Base-by-base conservation (phyloP, 495 filamentous ascomycete genomes). In the Delitschia confertaspora region DNA sequence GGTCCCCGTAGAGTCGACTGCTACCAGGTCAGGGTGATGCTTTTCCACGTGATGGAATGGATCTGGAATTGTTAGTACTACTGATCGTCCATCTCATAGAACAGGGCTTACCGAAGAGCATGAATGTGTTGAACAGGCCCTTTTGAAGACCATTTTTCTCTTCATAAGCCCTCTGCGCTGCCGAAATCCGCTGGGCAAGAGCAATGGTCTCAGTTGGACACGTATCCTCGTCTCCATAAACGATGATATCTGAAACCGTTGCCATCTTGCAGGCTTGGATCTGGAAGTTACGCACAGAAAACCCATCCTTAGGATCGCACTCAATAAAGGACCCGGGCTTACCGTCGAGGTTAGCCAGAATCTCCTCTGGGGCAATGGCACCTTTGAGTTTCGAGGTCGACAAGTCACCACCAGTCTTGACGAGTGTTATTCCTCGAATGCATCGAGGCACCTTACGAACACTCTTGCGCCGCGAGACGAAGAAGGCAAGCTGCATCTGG, bases 231-330 rank as follows among this genome's bases (percentile, higher is more conserved):
- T 87, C 82, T 6, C 83, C 83, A 63, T 98, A 98, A 9, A 98
- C 73, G 11, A 98, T 72, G 50, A 98, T 84, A 59, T 98, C 91
- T 3, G 86, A 91, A 18, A 93, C 72, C 46, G 82, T 78, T 22
- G 89, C 87, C 56, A 84, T 68, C 60, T 98, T 98, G 27, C 82
- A 84, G 2, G 85, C 77, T 58, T 98, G 91, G 31, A 96, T 95
- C 56, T 98, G 91, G 55, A 98, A 98, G 62, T 98, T 96, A 17
- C 91, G 78, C 7, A 85, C 80, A 17, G 74, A 80, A 51, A 85
- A 85, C 9, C 91, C 91, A 47, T 91, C 83, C 20, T 65, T 75
- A 2, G 91, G 91, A 56, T 98, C 91, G 13, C 80, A 71, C 20
- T 85, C 69, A 70, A 84, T 41, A 68, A 95, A 81, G 62, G 82